A percentile compares a stretch with the other conserved stretches of the same genome.
phyloP scores from a whole-genome alignment of 306 rosid genomes.

The Cicer yamashitae region DNA sequence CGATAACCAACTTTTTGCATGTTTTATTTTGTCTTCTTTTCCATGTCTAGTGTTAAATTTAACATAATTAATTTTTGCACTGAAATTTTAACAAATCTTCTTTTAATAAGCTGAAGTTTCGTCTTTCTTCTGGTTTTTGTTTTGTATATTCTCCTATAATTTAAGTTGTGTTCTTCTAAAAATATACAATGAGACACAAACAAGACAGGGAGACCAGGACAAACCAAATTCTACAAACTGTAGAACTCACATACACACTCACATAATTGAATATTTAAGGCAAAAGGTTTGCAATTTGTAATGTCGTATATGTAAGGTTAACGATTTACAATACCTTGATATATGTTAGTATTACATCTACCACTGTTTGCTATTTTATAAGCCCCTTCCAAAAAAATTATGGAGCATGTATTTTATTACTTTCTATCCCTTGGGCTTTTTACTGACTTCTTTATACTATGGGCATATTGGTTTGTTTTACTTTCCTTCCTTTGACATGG shows the following conservation, averaged over 20 bases:
- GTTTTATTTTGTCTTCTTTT: not conserved
- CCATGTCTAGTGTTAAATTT: not conserved
- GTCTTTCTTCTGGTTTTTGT: not conserved
- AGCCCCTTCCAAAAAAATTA: not conserved
- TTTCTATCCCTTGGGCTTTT: slow-evolving; percentile 12
- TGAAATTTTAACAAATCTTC: slow-evolving; percentile 7
- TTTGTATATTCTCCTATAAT: slow-evolving; percentile 13
- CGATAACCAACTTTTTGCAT: not conserved
- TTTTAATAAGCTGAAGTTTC: slow-evolving; percentile 6
- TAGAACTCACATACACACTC: not conserved
- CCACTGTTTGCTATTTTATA: slow-evolving; percentile 6
- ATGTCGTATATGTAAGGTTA: not conserved
- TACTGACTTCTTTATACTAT: slow-evolving; percentile 2
- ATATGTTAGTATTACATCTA: not conserved
- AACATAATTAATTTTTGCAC: not conserved
- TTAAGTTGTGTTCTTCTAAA: not conserved
- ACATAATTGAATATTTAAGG: not conserved
- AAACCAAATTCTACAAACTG: not conserved
- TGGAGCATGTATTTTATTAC: not conserved
- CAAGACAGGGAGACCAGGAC: not conserved
- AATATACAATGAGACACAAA: slow-evolving; percentile 13
- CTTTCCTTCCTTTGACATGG: slow-evolving; percentile 25
- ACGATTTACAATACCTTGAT: not conserved
- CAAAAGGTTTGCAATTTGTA: not conserved
- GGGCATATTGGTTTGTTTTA: slow-evolving; percentile 26